Evolutionary conservation across 169 alveolate species (phyloP).

Genomic region (Besnoitia besnoiti): DNA sequence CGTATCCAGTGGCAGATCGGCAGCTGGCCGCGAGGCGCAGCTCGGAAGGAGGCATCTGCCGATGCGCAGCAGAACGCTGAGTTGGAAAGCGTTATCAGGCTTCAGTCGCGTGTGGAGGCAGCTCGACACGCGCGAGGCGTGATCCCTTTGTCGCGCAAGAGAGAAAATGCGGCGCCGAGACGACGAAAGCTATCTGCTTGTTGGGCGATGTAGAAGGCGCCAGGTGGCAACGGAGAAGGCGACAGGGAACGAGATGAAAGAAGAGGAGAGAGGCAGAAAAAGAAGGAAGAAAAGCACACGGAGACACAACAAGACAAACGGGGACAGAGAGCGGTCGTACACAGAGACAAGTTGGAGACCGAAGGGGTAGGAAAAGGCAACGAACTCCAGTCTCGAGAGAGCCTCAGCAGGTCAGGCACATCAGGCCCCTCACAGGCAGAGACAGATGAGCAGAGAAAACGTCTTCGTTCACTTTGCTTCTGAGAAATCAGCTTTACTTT

Average conservation of each 20-base stretch:
- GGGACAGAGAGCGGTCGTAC: not conserved
- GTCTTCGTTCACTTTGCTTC: not conserved
- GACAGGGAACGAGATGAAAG: too few species aligned
- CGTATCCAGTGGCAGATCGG: too few species aligned
- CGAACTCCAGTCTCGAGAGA: not conserved
- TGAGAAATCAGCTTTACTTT: slow-evolving; percentile 14
- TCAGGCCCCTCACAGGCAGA: not conserved
- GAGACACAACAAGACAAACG: not conserved
- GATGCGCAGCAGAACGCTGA: too few species aligned
- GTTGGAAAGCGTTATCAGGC: too few species aligned
- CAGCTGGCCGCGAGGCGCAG: too few species aligned
- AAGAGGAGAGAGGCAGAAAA: not conserved
- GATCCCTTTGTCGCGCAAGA: too few species aligned
- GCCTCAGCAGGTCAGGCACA: not conserved
- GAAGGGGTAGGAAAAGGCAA: not conserved
- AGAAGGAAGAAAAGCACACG: not conserved
- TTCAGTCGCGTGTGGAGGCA: too few species aligned
- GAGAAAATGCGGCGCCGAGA: too few species aligned
- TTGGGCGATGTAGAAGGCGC: not conserved
- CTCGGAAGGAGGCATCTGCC: too few species aligned
- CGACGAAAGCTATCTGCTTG: not conserved
- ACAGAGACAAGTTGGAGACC: not conserved
- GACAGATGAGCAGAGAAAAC: not conserved
- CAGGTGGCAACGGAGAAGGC: too few species aligned
- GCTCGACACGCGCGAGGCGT: too few species aligned